Evolutionary conservation across 139 green algal species (phyloP).

Genomic region (Marvania coccoides): DNA sequence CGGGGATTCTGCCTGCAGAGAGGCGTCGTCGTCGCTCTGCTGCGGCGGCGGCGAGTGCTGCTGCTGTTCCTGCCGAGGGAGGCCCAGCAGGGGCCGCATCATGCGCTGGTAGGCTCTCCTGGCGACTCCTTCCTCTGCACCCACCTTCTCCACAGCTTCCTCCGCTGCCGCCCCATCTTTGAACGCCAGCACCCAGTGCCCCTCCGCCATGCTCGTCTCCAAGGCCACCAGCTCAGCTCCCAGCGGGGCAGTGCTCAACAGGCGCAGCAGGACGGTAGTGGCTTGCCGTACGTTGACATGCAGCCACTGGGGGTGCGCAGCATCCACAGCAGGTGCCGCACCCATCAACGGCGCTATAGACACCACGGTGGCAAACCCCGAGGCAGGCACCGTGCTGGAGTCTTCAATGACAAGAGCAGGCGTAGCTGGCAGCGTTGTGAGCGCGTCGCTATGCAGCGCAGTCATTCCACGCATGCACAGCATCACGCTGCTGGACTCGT

Average conservation of each 20-base stretch:
- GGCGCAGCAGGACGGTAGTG: background rate
- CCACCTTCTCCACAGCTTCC: background rate
- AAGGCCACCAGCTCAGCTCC: background rate
- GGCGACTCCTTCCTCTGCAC: background rate
- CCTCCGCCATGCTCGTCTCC: background rate
- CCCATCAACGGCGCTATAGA: conserved; percentile 70
- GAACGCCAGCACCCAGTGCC: background rate
- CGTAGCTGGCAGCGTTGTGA: background rate
- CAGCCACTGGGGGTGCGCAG: conserved; percentile 58
- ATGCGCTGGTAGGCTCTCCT: too few species aligned
- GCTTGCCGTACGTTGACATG: conserved; percentile 38
- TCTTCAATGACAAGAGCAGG: conserved; percentile 62
- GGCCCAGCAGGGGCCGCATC: too few species aligned
- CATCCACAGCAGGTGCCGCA: conserved; percentile 39
- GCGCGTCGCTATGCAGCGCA: background rate
- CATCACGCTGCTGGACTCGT: background rate
- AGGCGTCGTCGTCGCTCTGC: too few species aligned
- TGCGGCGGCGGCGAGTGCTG: too few species aligned
- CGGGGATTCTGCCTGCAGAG: too few species aligned
- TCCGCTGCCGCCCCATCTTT: background rate
- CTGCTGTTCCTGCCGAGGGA: too few species aligned
- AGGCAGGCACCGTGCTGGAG: conserved; percentile 21
- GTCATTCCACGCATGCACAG: background rate
- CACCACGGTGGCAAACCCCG: conserved; percentile 47
- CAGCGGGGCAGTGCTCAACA: background rate